A percentile compares a stretch with the other conserved stretches of the same genome.
phyloP scores from a whole-genome alignment of 345 rosid genomes.

The Trapa bicornis region DNA sequence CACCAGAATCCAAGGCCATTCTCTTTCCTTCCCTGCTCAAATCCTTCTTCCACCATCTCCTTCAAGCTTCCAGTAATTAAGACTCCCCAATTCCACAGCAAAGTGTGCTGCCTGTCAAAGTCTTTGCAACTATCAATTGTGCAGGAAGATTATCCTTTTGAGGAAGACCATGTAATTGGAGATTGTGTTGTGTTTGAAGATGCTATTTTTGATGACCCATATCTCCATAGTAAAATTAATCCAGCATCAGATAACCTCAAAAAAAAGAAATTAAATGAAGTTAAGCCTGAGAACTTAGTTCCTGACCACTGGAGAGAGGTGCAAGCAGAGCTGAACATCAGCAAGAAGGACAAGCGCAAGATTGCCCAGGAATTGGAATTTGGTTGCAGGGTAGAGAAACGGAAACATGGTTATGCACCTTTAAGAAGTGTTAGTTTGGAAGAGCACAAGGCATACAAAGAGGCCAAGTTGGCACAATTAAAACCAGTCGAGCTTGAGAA shows the following conservation, averaged over 20 bases:
- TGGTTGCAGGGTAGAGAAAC: slow-evolving; percentile 67
- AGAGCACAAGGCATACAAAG: slow-evolving; percentile 42
- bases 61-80: slow-evolving; percentile 11
- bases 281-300: slow-evolving; percentile 51
- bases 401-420: slow-evolving; percentile 44
- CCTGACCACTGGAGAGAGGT: slow-evolving; percentile 76
- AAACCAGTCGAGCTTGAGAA: slow-evolving; percentile 55
- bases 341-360: slow-evolving; percentile 75
- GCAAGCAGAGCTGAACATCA: slow-evolving; percentile 69
- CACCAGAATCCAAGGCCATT: slow-evolving; percentile 12
- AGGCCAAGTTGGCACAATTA: slow-evolving; percentile 52
- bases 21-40: slow-evolving; percentile 11
- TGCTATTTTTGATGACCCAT: slow-evolving; percentile 72
- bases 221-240: slow-evolving; percentile 20
- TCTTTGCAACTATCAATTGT: slow-evolving; percentile 28
- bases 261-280: slow-evolving; percentile 18
- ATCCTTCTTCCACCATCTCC: slow-evolving; percentile 3
- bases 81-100: slow-evolving; percentile 9
- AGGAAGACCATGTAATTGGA: slow-evolving; percentile 51
- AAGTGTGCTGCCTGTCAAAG: slow-evolving; percentile 25
- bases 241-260: slow-evolving; percentile 5
- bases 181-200: slow-evolving; percentile 92
- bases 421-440: slow-evolving; percentile 46
- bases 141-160: slow-evolving; percentile 11
- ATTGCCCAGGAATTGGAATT: slow-evolving; percentile 69